A percentile compares a stretch with the other conserved stretches of the same genome.
Conservation (phyloP, 2,329 filamentous ascomycete genomes). For the Bipolaris bicolor region DNA sequence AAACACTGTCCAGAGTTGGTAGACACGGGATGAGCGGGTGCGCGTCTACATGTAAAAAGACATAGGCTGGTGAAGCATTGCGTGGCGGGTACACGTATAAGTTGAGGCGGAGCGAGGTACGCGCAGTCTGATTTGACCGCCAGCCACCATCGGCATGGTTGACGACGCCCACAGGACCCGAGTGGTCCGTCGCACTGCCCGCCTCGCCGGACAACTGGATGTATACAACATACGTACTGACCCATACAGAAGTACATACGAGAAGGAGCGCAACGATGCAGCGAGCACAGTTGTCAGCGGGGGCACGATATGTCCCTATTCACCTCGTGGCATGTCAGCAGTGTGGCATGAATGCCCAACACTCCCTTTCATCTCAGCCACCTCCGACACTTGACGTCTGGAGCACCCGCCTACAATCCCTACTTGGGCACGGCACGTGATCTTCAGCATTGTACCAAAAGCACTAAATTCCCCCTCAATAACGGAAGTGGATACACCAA, state of each 20-base stretch:
- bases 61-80: slow-evolving; percentile 3
- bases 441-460: slow-evolving; percentile 17
- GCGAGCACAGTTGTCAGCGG: not conserved
- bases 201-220: not conserved
- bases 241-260: not conserved
- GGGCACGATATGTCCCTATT: not conserved
- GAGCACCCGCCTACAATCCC: slow-evolving; percentile 11
- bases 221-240: too few relatives aligned
- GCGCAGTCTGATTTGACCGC: not conserved
- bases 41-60: slow-evolving; percentile 3
- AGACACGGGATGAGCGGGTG: not conserved
- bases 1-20: slow-evolving; percentile 8
- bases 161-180: slow-evolving; percentile 7
- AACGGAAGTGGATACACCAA: slow-evolving; percentile 13
- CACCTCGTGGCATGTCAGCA: not conserved
- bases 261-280: not conserved
- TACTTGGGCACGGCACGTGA: not conserved
- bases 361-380: slow-evolving; percentile 9
- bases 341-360: slow-evolving; percentile 18
- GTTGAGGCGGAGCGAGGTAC: slow-evolving; percentile 20
- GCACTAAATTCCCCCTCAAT: slow-evolving; percentile 3
- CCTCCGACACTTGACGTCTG: slow-evolving; percentile 23
- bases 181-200: not conserved
- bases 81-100: slow-evolving; percentile 23
- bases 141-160: slow-evolving; percentile 6